A percentile compares a stretch with the other conserved stretches of the same genome.
Conservation (phyloP, 352 stramenopile genomes). For the Pythium utonaiense region DNA sequence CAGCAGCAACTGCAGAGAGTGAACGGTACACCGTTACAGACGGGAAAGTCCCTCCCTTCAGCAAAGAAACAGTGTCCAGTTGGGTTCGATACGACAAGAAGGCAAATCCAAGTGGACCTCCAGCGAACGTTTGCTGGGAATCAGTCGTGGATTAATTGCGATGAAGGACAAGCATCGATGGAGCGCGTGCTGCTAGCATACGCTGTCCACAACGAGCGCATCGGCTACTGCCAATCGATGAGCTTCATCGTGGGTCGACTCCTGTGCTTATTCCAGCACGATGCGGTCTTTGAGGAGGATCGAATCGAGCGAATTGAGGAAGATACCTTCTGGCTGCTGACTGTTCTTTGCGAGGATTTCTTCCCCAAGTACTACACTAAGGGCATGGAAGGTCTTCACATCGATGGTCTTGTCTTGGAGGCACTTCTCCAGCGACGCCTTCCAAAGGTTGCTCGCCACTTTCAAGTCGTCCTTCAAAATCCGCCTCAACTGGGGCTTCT, state of each 20-base stretch:
- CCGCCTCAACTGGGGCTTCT: constrained; percentile 50
- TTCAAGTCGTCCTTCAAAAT: constrained; percentile 44
- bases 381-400: constrained; percentile 59
- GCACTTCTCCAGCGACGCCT: constrained; percentile 39
- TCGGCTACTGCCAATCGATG: constrained; percentile 91
- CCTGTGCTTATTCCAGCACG: constrained; percentile 48
- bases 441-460: constrained; percentile 54
- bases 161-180: constrained; percentile 40
- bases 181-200: constrained; percentile 75
- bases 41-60: not conserved
- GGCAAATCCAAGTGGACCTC: constrained; percentile 62
- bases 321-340: constrained; percentile 57
- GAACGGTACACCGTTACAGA: not conserved
- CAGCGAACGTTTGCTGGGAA: constrained; percentile 68
- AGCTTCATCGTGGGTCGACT: constrained; percentile 83
- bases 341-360: constrained; percentile 48
- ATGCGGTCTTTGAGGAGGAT: not conserved
- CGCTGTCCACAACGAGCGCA: constrained; percentile 62
- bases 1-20: constrained; percentile 9
- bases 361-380: constrained; percentile 61
- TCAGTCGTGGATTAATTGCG: constrained; percentile 58
- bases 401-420: constrained; percentile 57
- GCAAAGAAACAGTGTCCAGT: not conserved
- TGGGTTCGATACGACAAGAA: constrained; percentile 35
- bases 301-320: constrained; percentile 29